Conservation (phyloP, 176 grass and related monocot genomes). For the Hordeum marinum region DNA sequence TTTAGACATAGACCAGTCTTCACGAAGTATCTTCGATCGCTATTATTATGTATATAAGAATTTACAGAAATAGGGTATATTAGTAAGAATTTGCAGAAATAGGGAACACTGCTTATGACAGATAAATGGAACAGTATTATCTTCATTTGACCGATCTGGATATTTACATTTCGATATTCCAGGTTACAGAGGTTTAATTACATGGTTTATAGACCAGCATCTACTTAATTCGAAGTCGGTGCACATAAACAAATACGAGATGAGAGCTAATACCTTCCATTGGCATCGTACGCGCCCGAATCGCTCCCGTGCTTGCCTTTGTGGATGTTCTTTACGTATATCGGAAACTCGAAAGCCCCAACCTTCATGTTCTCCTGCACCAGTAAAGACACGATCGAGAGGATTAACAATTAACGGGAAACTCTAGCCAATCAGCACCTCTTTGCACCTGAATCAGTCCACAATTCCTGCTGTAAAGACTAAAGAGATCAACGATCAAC, state of each 20-base stretch:
- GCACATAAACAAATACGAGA: background rate
- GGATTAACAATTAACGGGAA: background rate
- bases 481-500: background rate
- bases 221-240: background rate
- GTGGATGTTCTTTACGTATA: conserved; percentile 70
- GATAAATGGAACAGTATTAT: background rate
- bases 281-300: conserved; percentile 52
- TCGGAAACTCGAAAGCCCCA: conserved; percentile 36
- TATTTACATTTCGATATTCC: background rate
- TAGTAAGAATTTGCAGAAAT: too few relatives aligned
- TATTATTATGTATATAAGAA: background rate
- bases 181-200: background rate
- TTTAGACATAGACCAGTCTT: too few relatives aligned
- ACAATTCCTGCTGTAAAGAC: background rate
- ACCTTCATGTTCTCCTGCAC: conserved; percentile 46
- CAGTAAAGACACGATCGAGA: background rate
- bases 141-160: background rate
- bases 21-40: too few relatives aligned
- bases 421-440: background rate
- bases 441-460: background rate
- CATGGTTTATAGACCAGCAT: too few relatives aligned
- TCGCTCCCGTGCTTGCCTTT: conserved; percentile 75
- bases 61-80: too few relatives aligned
- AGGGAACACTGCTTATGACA: too few relatives aligned
- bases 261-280: conserved; percentile 45